Base-by-base conservation (phyloP, 805 yeast genomes). In the Hemisphaericaspora nanyangensis region DNA sequence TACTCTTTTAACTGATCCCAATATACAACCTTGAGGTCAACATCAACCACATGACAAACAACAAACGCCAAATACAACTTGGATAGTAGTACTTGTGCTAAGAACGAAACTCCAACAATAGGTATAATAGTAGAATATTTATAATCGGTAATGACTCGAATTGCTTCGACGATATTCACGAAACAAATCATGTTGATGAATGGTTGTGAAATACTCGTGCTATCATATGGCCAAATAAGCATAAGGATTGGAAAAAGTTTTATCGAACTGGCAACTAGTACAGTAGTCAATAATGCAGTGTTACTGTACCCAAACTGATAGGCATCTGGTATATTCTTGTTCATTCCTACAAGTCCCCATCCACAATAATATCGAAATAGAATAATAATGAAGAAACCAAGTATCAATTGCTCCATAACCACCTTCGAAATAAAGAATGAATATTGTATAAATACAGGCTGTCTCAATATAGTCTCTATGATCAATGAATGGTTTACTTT, bases 221-320 rank as follows among this genome's bases (percentile, higher is more conserved):
- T 54, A 54, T 93, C 96, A 54, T 93, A 93, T 0, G 95, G 93
- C 99, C 99, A 93, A 26, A 93, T 91, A 24, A 93, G 68, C 90
- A 91, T 91, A 25, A 93, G 70, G 15, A 93, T 83, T 0, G 99
- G 99, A 46, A 91, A 82, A 17, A 91, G 68, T 54, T 85, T 87
- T 29, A 91, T 82, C 1, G 86, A 79, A 31, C 87, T 80, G 0
- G 97, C 81, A 5, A 89, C 72, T 32, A 90, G 55, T 1, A 89
- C 71, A 0, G 95, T 83, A 7, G 81, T 72, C 1, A 88, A 72
- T 13, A 90, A 58, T 4, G 75, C 72, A n/a, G 62, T 52, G 1
- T 12, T 74, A 61, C 46, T 40, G 46, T 60, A 65, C 1, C 55
- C 54, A 31, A 60, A 62, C 30, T 68, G 71, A 26, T 56, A 55